phyloP scores from a whole-genome alignment of 2,329 filamentous ascomycete genomes.

The Talaromyces atroroseus region DNA sequence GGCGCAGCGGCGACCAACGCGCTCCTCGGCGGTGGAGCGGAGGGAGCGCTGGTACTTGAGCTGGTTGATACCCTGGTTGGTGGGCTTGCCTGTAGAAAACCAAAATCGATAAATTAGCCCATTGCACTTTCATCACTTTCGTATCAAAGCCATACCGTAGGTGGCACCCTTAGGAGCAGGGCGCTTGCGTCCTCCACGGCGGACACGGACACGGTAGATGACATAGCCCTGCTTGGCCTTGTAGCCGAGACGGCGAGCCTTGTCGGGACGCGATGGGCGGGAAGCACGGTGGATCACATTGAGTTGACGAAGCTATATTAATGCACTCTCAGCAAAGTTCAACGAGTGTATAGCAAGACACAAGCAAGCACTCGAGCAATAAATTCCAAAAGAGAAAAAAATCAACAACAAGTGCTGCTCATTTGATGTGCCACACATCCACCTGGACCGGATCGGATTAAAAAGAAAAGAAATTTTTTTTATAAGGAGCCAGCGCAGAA shows the following conservation, averaged over 20 bases:
- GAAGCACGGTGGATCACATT: slow-evolving; percentile 99
- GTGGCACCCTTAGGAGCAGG: slow-evolving; percentile 97
- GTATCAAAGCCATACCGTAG: slow-evolving; percentile 70
- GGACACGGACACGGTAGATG: slow-evolving; percentile 98
- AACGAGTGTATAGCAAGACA: slow-evolving; percentile 96
- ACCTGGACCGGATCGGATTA: slow-evolving; percentile 27
- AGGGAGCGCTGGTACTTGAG: slow-evolving; percentile 99
- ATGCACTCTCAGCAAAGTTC: slow-evolving; percentile 99
- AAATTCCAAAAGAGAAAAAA: slow-evolving; percentile 15
- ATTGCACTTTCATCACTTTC: not conserved
- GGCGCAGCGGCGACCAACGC: slow-evolving; percentile 97
- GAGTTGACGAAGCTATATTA: slow-evolving; percentile 99
- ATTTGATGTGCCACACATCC: slow-evolving; percentile 44
- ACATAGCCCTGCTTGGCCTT: slow-evolving; percentile 99
- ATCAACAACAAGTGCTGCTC: slow-evolving; percentile 19
- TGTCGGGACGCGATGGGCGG: slow-evolving; percentile 96
- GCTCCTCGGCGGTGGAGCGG: slow-evolving; percentile 96
- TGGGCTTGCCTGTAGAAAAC: slow-evolving; percentile 79
- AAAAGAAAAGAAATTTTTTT: slow-evolving; percentile 9
- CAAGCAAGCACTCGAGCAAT: slow-evolving; percentile 29
- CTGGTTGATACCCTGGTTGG: slow-evolving; percentile 99
- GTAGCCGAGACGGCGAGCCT: slow-evolving; percentile 99
- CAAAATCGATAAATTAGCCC: slow-evolving; percentile 19
- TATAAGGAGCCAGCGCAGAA: too few relatives aligned
- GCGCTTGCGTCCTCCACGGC: slow-evolving; percentile 97